Evolutionary conservation across 495 filamentous ascomycete species (phyloP), one percentile per base, ranked within the genome.

Genomic region (Parachaetomium inaequale): DNA sequence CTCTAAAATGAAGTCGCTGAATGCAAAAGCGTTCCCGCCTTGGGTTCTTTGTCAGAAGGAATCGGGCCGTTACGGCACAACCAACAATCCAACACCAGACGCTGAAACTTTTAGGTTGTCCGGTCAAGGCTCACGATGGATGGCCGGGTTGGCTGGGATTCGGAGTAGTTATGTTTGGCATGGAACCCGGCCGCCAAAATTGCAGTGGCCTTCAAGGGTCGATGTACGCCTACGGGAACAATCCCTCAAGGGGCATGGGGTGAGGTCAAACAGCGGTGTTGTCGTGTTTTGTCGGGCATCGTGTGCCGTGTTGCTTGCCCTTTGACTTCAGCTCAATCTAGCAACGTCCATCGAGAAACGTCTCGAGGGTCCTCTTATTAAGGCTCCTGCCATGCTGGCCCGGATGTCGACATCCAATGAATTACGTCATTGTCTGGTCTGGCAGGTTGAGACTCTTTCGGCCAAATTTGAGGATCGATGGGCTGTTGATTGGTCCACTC

Each of bases 381-480:
- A n/a, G n/a, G n/a, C n/a, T n/a, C n/a, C n/a, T n/a, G n/a, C n/a
- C n/a, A n/a, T n/a, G n/a, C n/a, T n/a, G n/a, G n/a, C n/a, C n/a
- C n/a, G n/a, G n/a, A n/a, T n/a, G n/a, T n/a, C n/a, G n/a, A n/a
- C n/a, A n/a, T n/a, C n/a, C n/a, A 47, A 34, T n/a, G n/a, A 5
- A 26, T 21, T 57, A 58, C 56, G 56, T 58, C 56, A 58, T 50
- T 17, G 10, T 46, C 42, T 10, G 17, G 17, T 7, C 31, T 12
- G 19, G 19, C 7, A 11, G 52, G 15, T 55, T 32, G 8, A 55
- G 52, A 40, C 52, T 46, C 32, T 31, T 15, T 23, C 34, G 3
- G 34, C 32, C 21, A 55, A 55, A 40, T 55, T 55, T 55, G 32
- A 55, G 52, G 52, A 38, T 38, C 19, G 31, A 15, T 17, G 31